Base-by-base conservation (phyloP, 305 asterid genomes). In the Plantago rigida region DNA sequence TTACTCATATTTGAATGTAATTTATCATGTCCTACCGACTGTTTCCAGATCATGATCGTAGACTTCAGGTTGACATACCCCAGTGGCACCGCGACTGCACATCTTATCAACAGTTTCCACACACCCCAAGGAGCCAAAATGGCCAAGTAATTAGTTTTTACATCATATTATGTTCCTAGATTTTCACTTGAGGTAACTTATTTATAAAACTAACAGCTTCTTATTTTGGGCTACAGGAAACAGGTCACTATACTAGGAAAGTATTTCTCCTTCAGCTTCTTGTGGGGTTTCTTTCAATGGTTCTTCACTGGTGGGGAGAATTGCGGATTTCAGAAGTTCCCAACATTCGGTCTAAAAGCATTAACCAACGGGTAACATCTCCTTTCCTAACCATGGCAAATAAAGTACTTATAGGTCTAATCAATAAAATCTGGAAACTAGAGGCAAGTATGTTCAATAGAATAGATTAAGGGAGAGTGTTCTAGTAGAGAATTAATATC, bases 281-380 rank as follows among this genome's bases (percentile, higher is more conserved):
- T 69, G 46, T 79, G 81, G 81, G 77, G 74, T 24, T 79, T 68
- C 70, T 79, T 79, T 54, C 81, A 79, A 12, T 79, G 84, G 84
- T 79, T 79, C 70, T 79, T 73, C 68, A 63, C 75, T 15, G 72
- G 72, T 22, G 75, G 57, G 0, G 81, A 76, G 5, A 66, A 24
- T 54, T 79, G 84, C 49, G 84, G 84, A 6, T 79, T 79, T 34
- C 4, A 22, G 12, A 71, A 29, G 56, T 79, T 79, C 65, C 84
- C 84, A 2, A 70, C 81, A 0, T 79, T 79, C n/a, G 81, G 84
- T 44, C 48, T 79, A 49, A 46, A 76, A 71, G 84, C 84, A 28
- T 72, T 59, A n/a, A 13, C 58, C 15, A n/a, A 70, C 62, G 68
- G 62, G 84, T 79, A 63, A 69, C 6, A 51, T 51, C 15, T 51